Evolutionary conservation across 345 rosid species (phyloP).

Genomic region (Hypericum perforatum): DNA sequence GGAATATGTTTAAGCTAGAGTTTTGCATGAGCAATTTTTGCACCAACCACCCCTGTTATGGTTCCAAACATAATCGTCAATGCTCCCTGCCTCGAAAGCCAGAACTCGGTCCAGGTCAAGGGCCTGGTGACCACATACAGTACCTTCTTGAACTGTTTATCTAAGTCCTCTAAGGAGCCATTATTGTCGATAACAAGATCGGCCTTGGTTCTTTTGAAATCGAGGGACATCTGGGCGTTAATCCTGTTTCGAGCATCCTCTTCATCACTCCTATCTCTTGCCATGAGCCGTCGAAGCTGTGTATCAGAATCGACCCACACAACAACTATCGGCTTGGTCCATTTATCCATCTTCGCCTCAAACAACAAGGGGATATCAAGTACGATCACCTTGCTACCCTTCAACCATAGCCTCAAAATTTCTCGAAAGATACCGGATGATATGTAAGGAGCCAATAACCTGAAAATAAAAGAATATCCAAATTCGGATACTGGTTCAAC

Average conservation of each 20-base stretch:
- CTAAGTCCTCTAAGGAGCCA: slow-evolving; percentile 58
- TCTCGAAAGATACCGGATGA: slow-evolving; percentile 61
- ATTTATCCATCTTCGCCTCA: slow-evolving; percentile 72
- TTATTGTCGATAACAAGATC: slow-evolving; percentile 73
- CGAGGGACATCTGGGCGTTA: slow-evolving; percentile 73
- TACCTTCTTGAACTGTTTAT: slow-evolving; percentile 43
- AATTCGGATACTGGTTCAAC: background rate
- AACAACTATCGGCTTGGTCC: slow-evolving; percentile 74
- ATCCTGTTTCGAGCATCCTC: slow-evolving; percentile 76
- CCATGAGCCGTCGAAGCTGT: slow-evolving; percentile 63
- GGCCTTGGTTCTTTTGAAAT: slow-evolving; percentile 54
- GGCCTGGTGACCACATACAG: slow-evolving; percentile 49
- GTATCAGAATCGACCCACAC: slow-evolving; percentile 70
- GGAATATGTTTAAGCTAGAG: too few species aligned
- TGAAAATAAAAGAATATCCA: slow-evolving; percentile 17
- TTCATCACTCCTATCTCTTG: slow-evolving; percentile 48
- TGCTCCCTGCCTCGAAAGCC: slow-evolving; percentile 77
- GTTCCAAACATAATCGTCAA: slow-evolving; percentile 38
- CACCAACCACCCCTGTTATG: slow-evolving; percentile 32
- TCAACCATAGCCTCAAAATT: slow-evolving; percentile 61
- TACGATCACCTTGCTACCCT: slow-evolving; percentile 56
- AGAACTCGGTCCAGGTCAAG: slow-evolving; percentile 70
- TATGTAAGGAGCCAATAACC: slow-evolving; percentile 72
- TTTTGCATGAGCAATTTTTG: too few species aligned
- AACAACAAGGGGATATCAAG: slow-evolving; percentile 79